Evolutionary conservation across 371 early-diverging fungal genomes (phyloP).

Genomic region (Phascolomyces articulosus): DNA sequence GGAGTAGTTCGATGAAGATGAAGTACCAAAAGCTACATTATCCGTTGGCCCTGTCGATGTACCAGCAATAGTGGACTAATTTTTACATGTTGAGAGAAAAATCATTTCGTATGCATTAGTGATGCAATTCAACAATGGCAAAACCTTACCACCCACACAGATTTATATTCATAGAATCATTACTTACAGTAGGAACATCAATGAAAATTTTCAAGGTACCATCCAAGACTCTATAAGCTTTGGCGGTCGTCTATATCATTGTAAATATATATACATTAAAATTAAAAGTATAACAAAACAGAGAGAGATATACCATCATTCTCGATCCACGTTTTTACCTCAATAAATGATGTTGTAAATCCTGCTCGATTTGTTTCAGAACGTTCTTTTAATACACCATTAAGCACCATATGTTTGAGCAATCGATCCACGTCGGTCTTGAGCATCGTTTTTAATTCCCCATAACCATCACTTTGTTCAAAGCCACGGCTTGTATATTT

Average conservation of each 20-base stretch:
- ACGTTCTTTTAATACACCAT: conserved; percentile 65
- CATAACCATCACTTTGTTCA: conserved; percentile 58
- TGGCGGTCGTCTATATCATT: background rate
- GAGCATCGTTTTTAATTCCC: conserved; percentile 60
- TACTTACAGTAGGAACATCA: background rate
- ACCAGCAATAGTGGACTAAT: too few relatives aligned
- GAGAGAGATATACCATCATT: background rate
- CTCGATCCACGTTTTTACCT: conserved; percentile 11
- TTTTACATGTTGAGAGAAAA: too few relatives aligned
- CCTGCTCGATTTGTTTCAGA: conserved; percentile 36
- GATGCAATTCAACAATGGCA: too few relatives aligned
- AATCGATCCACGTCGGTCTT: conserved; percentile 70
- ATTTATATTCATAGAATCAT: too few relatives aligned
- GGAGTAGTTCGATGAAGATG: too few relatives aligned
- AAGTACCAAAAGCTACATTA: too few relatives aligned
- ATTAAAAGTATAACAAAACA: background rate
- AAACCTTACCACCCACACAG: too few relatives aligned
- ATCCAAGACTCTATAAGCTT: background rate
- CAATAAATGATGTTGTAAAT: conserved; percentile 19
- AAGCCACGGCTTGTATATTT: conserved; percentile 56
- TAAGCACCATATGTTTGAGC: conserved; percentile 61
- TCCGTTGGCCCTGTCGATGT: too few relatives aligned
- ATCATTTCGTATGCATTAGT: too few relatives aligned
- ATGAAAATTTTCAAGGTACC: background rate
- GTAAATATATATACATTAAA: too few relatives aligned